A percentile compares a stretch with the other conserved stretches of the same genome.
Conservation (phyloP, 208 protist genomes). For the Crithidia mellificae region DNA sequence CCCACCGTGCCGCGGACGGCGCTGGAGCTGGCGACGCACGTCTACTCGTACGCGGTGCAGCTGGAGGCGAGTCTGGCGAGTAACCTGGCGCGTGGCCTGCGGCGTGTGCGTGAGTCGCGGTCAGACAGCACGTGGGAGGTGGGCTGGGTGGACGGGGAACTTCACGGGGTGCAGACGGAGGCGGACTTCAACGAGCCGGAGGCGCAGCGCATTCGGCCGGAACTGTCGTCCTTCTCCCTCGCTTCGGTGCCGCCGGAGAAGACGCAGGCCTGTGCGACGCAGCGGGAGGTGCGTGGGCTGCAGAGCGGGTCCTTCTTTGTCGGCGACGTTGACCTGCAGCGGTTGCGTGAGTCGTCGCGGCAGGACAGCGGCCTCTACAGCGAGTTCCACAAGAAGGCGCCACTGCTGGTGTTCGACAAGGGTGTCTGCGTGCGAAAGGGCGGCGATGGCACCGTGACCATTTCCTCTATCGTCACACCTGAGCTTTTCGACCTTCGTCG, state of each 20-base stretch:
- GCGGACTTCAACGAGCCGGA: conserved; percentile 30
- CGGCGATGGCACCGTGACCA: conserved; percentile 69
- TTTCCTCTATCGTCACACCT: conserved; percentile 79
- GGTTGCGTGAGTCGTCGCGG: conserved; percentile 53
- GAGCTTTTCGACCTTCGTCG: conserved; percentile 74
- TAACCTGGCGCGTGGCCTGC: conserved; percentile 43
- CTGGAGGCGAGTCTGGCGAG: conserved; percentile 65
- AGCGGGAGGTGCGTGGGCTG: conserved; percentile 55
- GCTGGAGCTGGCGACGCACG: conserved; percentile 79
- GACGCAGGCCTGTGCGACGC: conserved; percentile 58
- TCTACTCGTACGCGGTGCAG: conserved; percentile 82
- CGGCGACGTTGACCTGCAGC: conserved; percentile 68
- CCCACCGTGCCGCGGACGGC: conserved; percentile 25
- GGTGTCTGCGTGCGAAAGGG: conserved; percentile 80
- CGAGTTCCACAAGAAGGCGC: conserved; percentile 76
- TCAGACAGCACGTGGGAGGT: conserved; percentile 83
- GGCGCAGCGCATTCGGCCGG: conserved; percentile 31
- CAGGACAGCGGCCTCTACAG: conserved; percentile 60
- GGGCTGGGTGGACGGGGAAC: conserved; percentile 79
- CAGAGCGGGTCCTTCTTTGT: conserved; percentile 85
- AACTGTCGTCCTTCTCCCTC: conserved; percentile 46
- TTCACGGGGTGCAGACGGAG: conserved; percentile 33
- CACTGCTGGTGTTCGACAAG: conserved; percentile 81
- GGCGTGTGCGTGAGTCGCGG: conserved; percentile 62
- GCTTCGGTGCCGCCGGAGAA: conserved; percentile 44